Evolutionary conservation across 2,329 filamentous ascomycete genomes (phyloP).

Genomic region (Balansia obtecta): DNA sequence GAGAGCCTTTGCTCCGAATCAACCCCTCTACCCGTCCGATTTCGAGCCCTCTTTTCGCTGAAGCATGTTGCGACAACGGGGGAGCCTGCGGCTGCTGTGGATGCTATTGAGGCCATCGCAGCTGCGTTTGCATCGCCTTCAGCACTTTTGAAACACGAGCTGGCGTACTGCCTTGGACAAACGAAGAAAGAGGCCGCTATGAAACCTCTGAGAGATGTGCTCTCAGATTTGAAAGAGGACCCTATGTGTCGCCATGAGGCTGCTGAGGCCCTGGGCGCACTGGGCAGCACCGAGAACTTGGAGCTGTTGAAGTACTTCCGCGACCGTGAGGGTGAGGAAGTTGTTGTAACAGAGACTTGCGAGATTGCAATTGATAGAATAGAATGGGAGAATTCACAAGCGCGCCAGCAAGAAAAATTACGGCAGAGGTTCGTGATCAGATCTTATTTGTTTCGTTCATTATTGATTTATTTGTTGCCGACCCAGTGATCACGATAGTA

Average conservation of each 20-base stretch:
- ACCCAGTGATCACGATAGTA: neutral
- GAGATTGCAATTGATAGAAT: slow-evolving; percentile 93
- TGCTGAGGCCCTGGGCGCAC: slow-evolving; percentile 82
- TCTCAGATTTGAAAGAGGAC: slow-evolving; percentile 73
- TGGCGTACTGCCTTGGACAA: slow-evolving; percentile 94
- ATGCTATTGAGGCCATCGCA: slow-evolving; percentile 68
- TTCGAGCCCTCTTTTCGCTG: slow-evolving; percentile 92
- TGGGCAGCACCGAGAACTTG: slow-evolving; percentile 65
- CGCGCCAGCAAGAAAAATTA: slow-evolving; percentile 61
- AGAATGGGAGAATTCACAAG: slow-evolving; percentile 75
- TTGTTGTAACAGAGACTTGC: slow-evolving; percentile 86
- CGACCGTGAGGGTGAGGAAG: slow-evolving; percentile 62
- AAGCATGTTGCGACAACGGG: slow-evolving; percentile 75
- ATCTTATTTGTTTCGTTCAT: slow-evolving; percentile 2
- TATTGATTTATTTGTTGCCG: neutral
- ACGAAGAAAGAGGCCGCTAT: slow-evolving; percentile 67
- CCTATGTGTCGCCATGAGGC: slow-evolving; percentile 94
- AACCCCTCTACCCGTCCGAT: slow-evolving; percentile 74
- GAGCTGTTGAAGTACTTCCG: slow-evolving; percentile 60
- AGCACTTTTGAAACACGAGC: slow-evolving; percentile 86
- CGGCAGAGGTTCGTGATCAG: slow-evolving; percentile 54
- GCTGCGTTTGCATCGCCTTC: slow-evolving; percentile 76
- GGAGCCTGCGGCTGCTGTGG: slow-evolving; percentile 42
- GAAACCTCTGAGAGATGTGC: slow-evolving; percentile 57
- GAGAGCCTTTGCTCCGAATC: slow-evolving; percentile 68